Evolutionary conservation across 768 basidiomycete genomes (phyloP), one percentile per base, ranked within the genome.

Genomic region (Hirschioporus abietinus): DNA sequence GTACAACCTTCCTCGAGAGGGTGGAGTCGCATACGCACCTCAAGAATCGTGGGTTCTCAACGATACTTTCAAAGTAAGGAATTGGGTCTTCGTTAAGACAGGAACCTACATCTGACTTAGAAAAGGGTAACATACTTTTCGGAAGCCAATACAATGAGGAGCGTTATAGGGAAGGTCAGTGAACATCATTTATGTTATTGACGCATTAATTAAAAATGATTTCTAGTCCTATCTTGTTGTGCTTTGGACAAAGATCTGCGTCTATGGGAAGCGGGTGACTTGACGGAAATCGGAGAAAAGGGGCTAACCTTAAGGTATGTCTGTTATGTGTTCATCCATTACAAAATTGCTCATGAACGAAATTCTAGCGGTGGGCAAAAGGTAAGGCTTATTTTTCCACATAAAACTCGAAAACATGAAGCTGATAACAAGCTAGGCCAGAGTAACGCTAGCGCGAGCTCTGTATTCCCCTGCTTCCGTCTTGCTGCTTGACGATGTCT

Each of bases 211-310:
- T 8, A 10, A 26, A 52, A 27, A 9, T 6, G n/a, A 52, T 52
- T 1, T 15, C 42, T 36, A 78, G 80, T 81, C 35, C 65, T 80
- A 25, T 52, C 72, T 24, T 79, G 79, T 63, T 80, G 79, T 60
- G 78, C 77, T 9, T 70, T 84, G 24, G 74, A 77, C 60, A 78
- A 79, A n/a, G 84, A 86, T 68, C 72, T 86, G 5, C 76, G 71
- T 34, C 69, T 86, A 30, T 82, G 84, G 66, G 80, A 82, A 23
- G 82, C 82, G 15, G 83, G 84, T 0, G 84, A 85, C 68, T 64
- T 76, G 64, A 84, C 84, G 7, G 84, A 85, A 68, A 82, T 88
- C 25, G 86, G 86, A 15, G 86, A 88, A 68, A 86, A 84, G 71
- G 86, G 86, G 6, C 69, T 84, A 6, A 84, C 80, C 1, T 67